These are phyloP conservation scores for Bipolaris zeicola DNA, from an alignment of 2,329 filamentous ascomycete species.

Conservation along the genomic window DNA sequence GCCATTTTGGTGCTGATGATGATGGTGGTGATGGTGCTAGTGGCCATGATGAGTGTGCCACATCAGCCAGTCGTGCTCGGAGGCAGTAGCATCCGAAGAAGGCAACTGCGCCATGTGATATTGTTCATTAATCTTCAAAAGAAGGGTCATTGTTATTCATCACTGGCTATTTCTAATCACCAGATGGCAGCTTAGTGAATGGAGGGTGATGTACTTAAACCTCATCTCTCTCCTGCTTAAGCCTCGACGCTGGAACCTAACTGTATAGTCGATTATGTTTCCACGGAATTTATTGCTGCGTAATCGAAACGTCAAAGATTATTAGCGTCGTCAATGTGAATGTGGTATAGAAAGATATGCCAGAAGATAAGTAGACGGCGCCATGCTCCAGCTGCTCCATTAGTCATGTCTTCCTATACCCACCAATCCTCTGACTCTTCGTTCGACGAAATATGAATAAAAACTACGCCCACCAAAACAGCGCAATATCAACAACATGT, in stretches of 20 bases:
- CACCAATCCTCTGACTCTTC: too few species aligned
- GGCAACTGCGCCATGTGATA: neutral
- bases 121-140: neutral
- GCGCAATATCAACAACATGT: too few species aligned
- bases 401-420: too few species aligned
- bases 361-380: too few species aligned
- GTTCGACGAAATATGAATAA: too few species aligned
- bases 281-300: neutral
- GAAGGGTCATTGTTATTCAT: constrained; percentile 5
- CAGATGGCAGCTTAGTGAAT: neutral
- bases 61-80: neutral
- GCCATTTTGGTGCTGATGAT: neutral
- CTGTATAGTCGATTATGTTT: neutral
- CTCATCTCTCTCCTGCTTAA: neutral
- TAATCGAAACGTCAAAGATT: neutral
- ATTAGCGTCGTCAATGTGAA: constrained; percentile 15
- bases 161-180: constrained; percentile 11
- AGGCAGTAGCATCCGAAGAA: neutral
- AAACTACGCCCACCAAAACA: too few species aligned
- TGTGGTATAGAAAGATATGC: too few species aligned
- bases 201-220: neutral
- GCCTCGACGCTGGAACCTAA: neutral
- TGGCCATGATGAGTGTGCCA: neutral
- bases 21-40: neutral
- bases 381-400: too few species aligned